Evolutionary conservation across 768 basidiomycete species (phyloP), one percentile per base, ranked within the genome.

Genomic region (Phaeotremella skinneri): DNA sequence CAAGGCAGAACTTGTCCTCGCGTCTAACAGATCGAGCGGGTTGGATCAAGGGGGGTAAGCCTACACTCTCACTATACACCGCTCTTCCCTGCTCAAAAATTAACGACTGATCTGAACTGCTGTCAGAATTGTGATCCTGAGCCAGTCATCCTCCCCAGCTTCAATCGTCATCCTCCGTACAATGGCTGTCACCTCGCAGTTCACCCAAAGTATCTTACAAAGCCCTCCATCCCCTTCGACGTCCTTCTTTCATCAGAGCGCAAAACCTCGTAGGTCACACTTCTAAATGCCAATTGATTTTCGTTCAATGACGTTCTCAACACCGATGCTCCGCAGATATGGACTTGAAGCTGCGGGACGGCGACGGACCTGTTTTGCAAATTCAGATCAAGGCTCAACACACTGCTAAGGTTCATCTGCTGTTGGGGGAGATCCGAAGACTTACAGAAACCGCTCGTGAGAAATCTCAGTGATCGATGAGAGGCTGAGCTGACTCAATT

Each of bases 191-290:
- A 55, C 41, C 3, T 32, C 52, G 21, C 25, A 47, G 14, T 65
- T 73, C 55, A 56, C 58, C 34, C 64, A 70, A 27, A 41, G 42
- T 2, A 39, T 73, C 13, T 58, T 62, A 30, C 71, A 73, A 47
- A 66, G 66, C 4, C 71, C 71, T 1, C 71, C 68, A 2, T 69
- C 68, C 9, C 71, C 71, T 2, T 68, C 71, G 20, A 61, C 58
- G 20, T 69, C 68, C 4, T 69, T 66, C 64, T 70, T 73, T 49
- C 64, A 67, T 42, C 66, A 67, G 45, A 65, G 63, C 23, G 61
- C 71, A 11, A 58, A 60, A 37, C 71, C 71, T 32, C 66, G 71
- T 73, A 55, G 61, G 71, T 53, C 20, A 43, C 9, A 23, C 26
- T 52, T 20, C 21, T 16, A 45, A 45, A 26, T 31, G 49, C 29